Evolutionary conservation across 495 filamentous ascomycete species (phyloP).

Genomic region (Delitschia confertaspora): DNA sequence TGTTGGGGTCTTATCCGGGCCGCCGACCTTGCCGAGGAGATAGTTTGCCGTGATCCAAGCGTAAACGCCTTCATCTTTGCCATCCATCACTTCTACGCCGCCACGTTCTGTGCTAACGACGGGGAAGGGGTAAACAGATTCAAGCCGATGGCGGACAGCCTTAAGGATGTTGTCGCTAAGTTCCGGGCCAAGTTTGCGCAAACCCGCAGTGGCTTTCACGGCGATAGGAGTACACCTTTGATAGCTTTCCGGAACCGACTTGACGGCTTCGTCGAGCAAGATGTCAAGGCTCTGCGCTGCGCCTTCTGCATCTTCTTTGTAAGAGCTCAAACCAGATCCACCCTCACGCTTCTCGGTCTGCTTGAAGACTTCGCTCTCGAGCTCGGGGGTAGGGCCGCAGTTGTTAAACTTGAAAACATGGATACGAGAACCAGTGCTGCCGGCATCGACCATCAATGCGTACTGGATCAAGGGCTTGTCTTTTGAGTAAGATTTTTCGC

Average conservation of each 20-base stretch:
- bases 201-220: conserved; percentile 91
- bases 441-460: conserved; percentile 96
- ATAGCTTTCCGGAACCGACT: conserved; percentile 74
- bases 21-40: conserved; percentile 93
- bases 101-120: conserved; percentile 75
- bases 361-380: conserved; percentile 85
- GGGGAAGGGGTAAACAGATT: conserved; percentile 86
- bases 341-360: conserved; percentile 70
- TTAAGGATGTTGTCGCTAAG: conserved; percentile 75
- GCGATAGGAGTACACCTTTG: conserved; percentile 83
- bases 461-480: conserved; percentile 93
- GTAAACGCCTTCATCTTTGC: conserved; percentile 92
- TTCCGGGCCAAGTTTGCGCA: conserved; percentile 76
- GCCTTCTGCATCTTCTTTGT: conserved; percentile 69
- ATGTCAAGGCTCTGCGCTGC: conserved; percentile 84
- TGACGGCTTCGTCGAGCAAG: conserved; percentile 75
- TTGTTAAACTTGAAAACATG: conserved; percentile 99
- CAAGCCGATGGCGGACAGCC: conserved; percentile 74
- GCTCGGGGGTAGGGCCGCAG: conserved; percentile 88
- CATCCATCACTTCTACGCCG: conserved; percentile 93
- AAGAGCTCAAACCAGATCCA: conserved; percentile 79
- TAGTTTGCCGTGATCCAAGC: conserved; percentile 99
- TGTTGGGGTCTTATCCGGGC: conserved; percentile 77
- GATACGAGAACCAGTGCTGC: conserved; percentile 93
- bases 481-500: conserved; percentile 68